These are phyloP conservation scores for Citrus hindsii DNA, from an alignment of 345 rosid genomes.

Conservation along the genomic window DNA sequence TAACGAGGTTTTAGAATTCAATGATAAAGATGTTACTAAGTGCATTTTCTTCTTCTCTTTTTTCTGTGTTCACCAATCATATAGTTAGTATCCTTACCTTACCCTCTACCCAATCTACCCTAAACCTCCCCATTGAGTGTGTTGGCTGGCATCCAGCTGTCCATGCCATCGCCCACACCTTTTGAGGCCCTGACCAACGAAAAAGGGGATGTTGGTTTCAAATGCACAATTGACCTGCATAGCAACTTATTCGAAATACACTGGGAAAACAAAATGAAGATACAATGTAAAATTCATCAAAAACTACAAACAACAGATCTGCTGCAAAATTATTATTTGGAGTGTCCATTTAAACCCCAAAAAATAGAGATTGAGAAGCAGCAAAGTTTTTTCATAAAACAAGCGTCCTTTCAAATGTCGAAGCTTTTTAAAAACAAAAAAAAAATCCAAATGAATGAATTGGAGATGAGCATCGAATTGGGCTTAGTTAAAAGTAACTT, in stretches of 20 bases:
- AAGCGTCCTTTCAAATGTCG: background rate
- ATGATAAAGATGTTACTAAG: background rate
- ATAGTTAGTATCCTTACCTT: conserved; percentile 31
- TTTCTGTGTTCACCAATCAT: background rate
- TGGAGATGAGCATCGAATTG: background rate
- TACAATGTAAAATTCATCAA: background rate
- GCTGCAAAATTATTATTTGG: background rate
- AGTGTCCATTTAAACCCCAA: background rate
- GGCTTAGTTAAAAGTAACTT: background rate
- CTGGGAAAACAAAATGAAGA: conserved; percentile 4
- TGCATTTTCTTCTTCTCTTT: background rate
- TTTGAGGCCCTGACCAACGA: conserved; percentile 19
- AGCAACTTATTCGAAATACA: conserved; percentile 24
- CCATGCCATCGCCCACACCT: conserved; percentile 23
- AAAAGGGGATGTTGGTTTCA: conserved; percentile 6
- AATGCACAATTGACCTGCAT: conserved; percentile 30
- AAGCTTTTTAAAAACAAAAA: background rate
- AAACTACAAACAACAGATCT: background rate
- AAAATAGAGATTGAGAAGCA: background rate
- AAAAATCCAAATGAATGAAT: background rate
- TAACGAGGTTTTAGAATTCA: conserved; percentile 4
- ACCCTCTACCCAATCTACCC: conserved; percentile 38
- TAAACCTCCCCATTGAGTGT: conserved; percentile 26
- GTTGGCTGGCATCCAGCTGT: conserved; percentile 29
- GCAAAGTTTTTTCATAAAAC: background rate